Percentiles rank a stretch among this genome's conserved stretches.
These are phyloP conservation scores for Arthrobotrys entomopaga DNA, from an alignment of 2,329 filamentous ascomycete genomes.

Conservation along the genomic window DNA sequence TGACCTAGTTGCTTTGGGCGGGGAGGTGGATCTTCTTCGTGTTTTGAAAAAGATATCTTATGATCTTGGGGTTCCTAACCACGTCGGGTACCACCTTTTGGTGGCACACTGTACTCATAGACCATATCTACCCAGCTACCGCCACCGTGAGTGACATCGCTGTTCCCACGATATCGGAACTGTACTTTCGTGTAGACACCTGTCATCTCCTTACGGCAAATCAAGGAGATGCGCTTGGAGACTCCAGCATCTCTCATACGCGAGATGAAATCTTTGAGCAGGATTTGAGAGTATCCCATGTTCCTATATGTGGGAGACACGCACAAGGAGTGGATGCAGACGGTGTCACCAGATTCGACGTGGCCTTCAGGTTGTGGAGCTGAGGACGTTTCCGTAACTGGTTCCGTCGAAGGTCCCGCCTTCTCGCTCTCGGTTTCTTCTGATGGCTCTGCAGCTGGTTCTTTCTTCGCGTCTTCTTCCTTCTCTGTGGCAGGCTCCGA, in stretches of 20 bases:
- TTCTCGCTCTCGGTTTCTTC: conserved; percentile 7
- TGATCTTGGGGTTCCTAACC: conserved; percentile 10
- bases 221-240: conserved; percentile 42
- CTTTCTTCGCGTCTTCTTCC: conserved; percentile 3
- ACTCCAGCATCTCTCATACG: conserved; percentile 51
- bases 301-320: conserved; percentile 36
- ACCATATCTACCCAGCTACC: conserved; percentile 49
- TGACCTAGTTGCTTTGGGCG: background rate
- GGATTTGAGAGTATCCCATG: conserved; percentile 37
- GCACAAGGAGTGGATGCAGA: conserved; percentile 51
- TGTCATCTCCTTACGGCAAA: conserved; percentile 42
- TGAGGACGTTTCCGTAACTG: conserved; percentile 5
- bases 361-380: conserved; percentile 35
- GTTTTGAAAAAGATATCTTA: no score
- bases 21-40: no score
- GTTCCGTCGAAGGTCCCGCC: background rate
- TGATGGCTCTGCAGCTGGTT: conserved; percentile 3
- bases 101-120: conserved; percentile 32
- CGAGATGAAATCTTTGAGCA: conserved; percentile 43
- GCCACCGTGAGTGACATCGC: conserved; percentile 37
- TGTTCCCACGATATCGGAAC: conserved; percentile 31
- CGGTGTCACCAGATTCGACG: conserved; percentile 44
- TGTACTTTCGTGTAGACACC: conserved; percentile 44
- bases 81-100: conserved; percentile 15
- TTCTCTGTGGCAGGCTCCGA: background rate